Evolutionary conservation across 2,329 filamentous ascomycete species (phyloP).

Genomic region (Aspergillus carbonarius): DNA sequence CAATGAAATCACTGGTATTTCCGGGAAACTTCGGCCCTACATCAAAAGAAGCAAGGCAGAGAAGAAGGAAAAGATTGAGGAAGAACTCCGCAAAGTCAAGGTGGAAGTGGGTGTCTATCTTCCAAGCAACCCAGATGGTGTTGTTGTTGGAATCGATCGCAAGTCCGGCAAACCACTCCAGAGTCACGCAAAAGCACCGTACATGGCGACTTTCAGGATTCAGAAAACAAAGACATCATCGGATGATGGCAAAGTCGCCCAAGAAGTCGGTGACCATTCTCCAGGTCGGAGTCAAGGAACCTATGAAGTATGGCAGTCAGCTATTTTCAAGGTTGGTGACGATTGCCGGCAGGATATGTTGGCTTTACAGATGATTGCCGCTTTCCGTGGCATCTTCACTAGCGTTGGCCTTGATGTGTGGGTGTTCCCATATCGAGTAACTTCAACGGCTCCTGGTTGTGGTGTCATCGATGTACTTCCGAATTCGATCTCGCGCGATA

Average conservation of each 20-base stretch:
- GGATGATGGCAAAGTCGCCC: constrained; percentile 27
- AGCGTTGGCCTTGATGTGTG: constrained; percentile 92
- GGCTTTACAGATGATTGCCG: constrained; percentile 94
- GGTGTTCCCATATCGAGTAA: constrained; percentile 96
- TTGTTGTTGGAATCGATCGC: constrained; percentile 95
- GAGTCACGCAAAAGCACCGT: constrained; percentile 96
- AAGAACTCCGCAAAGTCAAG: constrained; percentile 95
- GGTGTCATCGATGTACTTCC: constrained; percentile 97
- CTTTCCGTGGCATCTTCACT: constrained; percentile 96
- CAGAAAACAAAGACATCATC: constrained; percentile 63
- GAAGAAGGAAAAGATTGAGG: constrained; percentile 99
- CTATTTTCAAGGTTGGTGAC: constrained; percentile 99
- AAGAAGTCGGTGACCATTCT: constrained; percentile 26
- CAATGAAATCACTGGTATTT: constrained; percentile 91
- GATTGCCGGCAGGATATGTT: constrained; percentile 97
- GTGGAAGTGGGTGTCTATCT: constrained; percentile 97
- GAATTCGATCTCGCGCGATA: constrained; percentile 96
- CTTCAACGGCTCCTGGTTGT: constrained; percentile 92
- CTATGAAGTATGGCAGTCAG: constrained; percentile 97
- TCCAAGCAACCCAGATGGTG: constrained; percentile 92
- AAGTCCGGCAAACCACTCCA: constrained; percentile 97
- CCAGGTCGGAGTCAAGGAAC: constrained; percentile 50
- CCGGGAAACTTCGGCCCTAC: constrained; percentile 89
- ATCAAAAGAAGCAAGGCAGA: constrained; percentile 91
- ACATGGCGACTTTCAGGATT: constrained; percentile 98